These are phyloP conservation scores for Pseudozyma flocculosa DNA, from an alignment of 1,284 basidiomycete genomes.

Conservation along the genomic window DNA sequence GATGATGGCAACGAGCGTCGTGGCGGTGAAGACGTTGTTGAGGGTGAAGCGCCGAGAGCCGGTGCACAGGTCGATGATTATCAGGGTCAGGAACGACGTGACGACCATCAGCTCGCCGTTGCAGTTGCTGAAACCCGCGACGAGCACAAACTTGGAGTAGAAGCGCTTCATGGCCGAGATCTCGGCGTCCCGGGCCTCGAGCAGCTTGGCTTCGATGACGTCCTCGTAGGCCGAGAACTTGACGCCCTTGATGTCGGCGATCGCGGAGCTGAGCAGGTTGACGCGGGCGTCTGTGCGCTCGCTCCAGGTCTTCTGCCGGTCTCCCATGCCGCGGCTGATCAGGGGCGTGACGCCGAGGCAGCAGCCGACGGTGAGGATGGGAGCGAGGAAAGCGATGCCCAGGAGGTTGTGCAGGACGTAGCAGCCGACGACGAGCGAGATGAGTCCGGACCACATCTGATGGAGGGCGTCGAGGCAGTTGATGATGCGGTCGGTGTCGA, in stretches of 20 bases:
- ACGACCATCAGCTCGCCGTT: conserved; percentile 23
- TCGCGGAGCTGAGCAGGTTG: conserved; percentile 33
- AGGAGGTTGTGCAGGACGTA: conserved; percentile 43
- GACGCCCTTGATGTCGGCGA: conserved; percentile 47
- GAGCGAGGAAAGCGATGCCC: conserved; percentile 40
- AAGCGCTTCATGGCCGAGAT: conserved; percentile 13
- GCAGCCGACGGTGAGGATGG: conserved; percentile 27
- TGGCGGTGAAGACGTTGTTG: conserved; percentile 43
- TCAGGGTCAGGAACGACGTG: conserved; percentile 32
- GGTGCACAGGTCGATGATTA: conserved; percentile 25
- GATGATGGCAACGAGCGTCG: conserved; percentile 39
- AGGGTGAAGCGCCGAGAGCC: conserved; percentile 33
- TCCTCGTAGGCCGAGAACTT: conserved; percentile 50
- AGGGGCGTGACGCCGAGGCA: conserved; percentile 36
- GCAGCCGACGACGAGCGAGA: conserved; percentile 39
- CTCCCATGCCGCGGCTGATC: conserved; percentile 27
- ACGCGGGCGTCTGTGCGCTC: conserved; percentile 38
- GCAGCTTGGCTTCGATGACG: conserved; percentile 29
- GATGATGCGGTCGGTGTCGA: conserved; percentile 51
- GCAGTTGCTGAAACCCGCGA: conserved; percentile 27
- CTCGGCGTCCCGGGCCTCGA: conserved; percentile 32
- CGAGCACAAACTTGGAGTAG: conserved; percentile 13
- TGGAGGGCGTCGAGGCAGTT: conserved; percentile 27
- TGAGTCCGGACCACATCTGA: conserved; percentile 37
- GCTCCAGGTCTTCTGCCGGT: conserved; percentile 39